Percentiles rank a stretch among this genome's conserved stretches.
These are phyloP conservation scores for Lentinula guzmanii DNA, from an alignment of 768 basidiomycete species.

Conservation along the genomic window DNA sequence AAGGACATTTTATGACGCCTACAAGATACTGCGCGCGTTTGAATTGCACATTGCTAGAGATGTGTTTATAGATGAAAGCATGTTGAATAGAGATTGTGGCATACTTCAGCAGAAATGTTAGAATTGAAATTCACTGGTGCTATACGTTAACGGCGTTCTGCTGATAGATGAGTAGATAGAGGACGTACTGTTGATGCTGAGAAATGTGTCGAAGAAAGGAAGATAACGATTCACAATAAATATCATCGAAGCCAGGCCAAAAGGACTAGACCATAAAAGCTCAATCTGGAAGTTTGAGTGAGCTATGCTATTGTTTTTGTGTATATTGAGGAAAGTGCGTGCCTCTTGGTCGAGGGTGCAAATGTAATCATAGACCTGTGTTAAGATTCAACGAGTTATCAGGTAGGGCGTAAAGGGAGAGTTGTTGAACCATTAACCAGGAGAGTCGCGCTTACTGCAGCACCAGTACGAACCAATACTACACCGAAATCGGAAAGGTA, in stretches of 20 bases:
- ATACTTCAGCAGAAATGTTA: neutral
- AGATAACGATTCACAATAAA: constrained; percentile 25
- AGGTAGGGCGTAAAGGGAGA: neutral
- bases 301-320: neutral
- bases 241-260: constrained; percentile 16
- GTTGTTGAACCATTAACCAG: neutral
- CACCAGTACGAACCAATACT: neutral
- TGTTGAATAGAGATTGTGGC: neutral
- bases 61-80: neutral
- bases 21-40: neutral
- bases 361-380: neutral
- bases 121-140: neutral
- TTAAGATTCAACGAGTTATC: neutral
- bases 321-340: neutral
- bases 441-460: neutral
- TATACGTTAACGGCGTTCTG: neutral
- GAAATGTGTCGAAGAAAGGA: constrained; percentile 23
- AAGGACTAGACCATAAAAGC: constrained; percentile 19
- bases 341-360: neutral
- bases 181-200: constrained; percentile 5
- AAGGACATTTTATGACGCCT: neutral
- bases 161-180: too few species aligned
- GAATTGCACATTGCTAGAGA: neutral
- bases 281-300: constrained; percentile 11
- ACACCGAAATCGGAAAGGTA: neutral